Evolutionary conservation across 2,329 filamentous ascomycete genomes (phyloP), one percentile per base, ranked within the genome.

Genomic region (Ophiostoma triangulosporum): DNA sequence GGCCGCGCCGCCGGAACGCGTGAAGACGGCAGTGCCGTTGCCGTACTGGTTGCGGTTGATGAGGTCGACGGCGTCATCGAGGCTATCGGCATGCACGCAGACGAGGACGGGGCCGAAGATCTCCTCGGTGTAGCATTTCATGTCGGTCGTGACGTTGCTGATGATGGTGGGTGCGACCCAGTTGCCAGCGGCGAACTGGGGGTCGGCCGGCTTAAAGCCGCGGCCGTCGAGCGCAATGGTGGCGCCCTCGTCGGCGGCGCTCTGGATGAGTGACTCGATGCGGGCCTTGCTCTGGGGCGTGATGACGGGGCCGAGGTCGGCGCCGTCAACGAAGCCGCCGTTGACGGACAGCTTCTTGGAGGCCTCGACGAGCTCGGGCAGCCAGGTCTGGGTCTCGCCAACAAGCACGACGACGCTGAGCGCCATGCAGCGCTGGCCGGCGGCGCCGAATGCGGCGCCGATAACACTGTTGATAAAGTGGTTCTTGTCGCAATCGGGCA

Each of bases 401-500:
- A 93, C 83, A 73, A 89, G 83, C 62, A 93, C 86, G n/a, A 90
- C 73, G 1, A 86, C 89, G 64, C 83, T 88, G 54, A 93, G 73
- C 35, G 87, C 87, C 87, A 93, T 93, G 70, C 87, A 93, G 57
- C 87, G 76, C 73, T 93, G 87, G 36, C 87, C 87, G 27, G 87
- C 87, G 59, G 87, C 87, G 59, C 87, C 87, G 61, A 93, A 93
- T 20, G 87, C 87, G 33, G 87, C 87, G 59, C 87, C 87, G 6
- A 86, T 78, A 60, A 93, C 86, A 38, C 85, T 83, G 70, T 91
- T 91, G 62, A 93, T 72, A 59, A 88, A 86, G 63, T 90, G 85
- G 73, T 93, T 89, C 78, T 88, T 90, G 74, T 91, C 90, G 73
- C 82, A 85, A 72, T 93, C 87, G 17, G 87, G 87, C 56, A 91